These are phyloP conservation scores for Epichloe sylvatica DNA, from an alignment of 2,329 filamentous ascomycete species.

Conservation along the genomic window DNA sequence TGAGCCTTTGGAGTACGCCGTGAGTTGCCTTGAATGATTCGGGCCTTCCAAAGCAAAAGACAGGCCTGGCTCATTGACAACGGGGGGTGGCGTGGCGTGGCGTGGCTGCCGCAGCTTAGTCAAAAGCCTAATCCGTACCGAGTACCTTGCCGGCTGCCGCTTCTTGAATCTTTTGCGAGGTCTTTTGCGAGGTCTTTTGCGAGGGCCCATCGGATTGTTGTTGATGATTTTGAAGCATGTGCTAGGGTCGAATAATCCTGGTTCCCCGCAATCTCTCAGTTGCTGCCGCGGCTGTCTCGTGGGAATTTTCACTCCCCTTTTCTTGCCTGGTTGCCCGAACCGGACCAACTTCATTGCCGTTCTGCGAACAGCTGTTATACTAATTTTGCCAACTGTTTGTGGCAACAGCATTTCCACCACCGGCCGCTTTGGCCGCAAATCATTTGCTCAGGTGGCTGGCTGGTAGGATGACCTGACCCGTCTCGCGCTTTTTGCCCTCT, in stretches of 20 bases:
- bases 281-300: neutral
- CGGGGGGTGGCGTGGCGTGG: neutral
- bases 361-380: neutral
- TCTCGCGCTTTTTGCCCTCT: neutral
- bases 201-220: neutral
- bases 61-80: neutral
- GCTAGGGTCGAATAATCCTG: too few species aligned
- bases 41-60: conserved; percentile 1
- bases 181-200: too few species aligned
- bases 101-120: neutral
- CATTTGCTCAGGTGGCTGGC: neutral
- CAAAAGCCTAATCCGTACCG: neutral
- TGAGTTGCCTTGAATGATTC: neutral
- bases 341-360: neutral
- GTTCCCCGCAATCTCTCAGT: neutral
- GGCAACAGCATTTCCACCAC: neutral
- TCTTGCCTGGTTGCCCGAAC: neutral
- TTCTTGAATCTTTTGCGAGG: neutral
- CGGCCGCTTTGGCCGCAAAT: neutral
- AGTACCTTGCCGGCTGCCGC: neutral
- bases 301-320: neutral
- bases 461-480: neutral
- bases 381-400: neutral
- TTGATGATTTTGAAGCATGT: too few species aligned
- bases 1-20: neutral